Base-by-base conservation (phyloP, 2,329 filamentous ascomycete genomes). In the Exophiala bonariae region DNA sequence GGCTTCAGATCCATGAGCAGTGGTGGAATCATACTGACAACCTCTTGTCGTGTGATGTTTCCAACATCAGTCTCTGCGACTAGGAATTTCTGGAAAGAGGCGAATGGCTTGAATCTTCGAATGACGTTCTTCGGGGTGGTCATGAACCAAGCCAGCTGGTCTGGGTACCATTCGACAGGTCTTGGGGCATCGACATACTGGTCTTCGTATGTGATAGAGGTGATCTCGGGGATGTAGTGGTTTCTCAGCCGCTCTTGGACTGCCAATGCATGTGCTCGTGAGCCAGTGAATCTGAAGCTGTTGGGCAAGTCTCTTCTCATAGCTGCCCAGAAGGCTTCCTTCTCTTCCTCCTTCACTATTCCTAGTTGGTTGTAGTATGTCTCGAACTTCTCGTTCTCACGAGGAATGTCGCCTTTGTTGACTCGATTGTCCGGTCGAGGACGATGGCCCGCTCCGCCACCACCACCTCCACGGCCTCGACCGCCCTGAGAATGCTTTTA, bases 1-100 rank as follows among this genome's bases (percentile, higher is more conserved):
- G 93, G 91, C 59, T 83, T 82, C 41, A 97, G 78, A 62, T 97
- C 91, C 76, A 99, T 87, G 60, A 97, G 77, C 59, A 97, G 79
- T 19, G 93, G 93, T 19, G 93, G 93, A 54, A 99, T 97, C 93
- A 99, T 99, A 74, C 89, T 96, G 63, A 99, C 93, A 35, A 96
- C 86, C 73, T 99, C 93, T 70, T 99, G 93, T 61, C 93, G 83
- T 70, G 88, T 96, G 62, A 99, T 97, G 68, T 97, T 99, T 61
- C 93, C 93, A 17, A 97, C 90, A 47, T 87, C 90, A 3, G 93
- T 96, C 77, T 99, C 93, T 42, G 92, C 95, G 40, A 99, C 93
- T 41, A 99, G 79, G 75, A 96, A 99, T 67, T 95, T 95, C 68
- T 99, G 93, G 72, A 99, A 97, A 20, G 88, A 86, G 40, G 90